Evolutionary conservation across 2,329 filamentous ascomycete species (phyloP).

Genomic region (Talaromyces rugulosus): DNA sequence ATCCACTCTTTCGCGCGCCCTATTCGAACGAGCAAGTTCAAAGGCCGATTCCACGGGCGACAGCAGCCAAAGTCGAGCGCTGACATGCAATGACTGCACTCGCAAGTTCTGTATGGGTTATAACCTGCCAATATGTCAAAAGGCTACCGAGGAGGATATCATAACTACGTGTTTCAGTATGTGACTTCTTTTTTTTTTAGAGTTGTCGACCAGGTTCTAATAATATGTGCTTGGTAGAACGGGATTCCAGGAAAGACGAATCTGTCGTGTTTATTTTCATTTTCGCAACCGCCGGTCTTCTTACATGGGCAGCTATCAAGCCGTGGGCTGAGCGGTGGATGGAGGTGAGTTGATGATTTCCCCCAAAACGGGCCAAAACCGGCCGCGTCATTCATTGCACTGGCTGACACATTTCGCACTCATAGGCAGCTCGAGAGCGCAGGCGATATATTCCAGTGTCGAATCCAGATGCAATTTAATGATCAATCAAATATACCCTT

Average conservation of each 20-base stretch:
- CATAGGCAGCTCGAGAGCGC: constrained; percentile 44
- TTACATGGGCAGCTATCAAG: constrained; percentile 57
- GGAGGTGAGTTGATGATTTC: constrained; percentile 39
- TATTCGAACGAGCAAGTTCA: background rate
- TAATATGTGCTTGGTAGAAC: constrained; percentile 39
- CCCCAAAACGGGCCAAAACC: background rate
- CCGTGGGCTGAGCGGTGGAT: constrained; percentile 57
- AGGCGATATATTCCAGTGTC: constrained; percentile 51
- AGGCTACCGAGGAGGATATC: constrained; percentile 59
- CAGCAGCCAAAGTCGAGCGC: constrained; percentile 32
- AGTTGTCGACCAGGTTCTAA: constrained; percentile 8
- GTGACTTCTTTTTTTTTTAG: background rate
- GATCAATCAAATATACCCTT: background rate
- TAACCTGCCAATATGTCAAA: constrained; percentile 58
- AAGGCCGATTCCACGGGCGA: background rate
- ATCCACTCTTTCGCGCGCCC: background rate
- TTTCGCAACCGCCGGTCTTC: constrained; percentile 56
- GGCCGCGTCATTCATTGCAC: background rate
- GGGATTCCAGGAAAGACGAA: constrained; percentile 65
- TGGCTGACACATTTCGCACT: constrained; percentile 3
- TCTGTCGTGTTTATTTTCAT: constrained; percentile 65
- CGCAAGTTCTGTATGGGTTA: constrained; percentile 63
- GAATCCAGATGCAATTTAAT: background rate
- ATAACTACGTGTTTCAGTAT: constrained; percentile 63
- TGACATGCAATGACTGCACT: constrained; percentile 64